Evolutionary conservation across 306 rosid species (phyloP).

Genomic region (Prunus mongolica): DNA sequence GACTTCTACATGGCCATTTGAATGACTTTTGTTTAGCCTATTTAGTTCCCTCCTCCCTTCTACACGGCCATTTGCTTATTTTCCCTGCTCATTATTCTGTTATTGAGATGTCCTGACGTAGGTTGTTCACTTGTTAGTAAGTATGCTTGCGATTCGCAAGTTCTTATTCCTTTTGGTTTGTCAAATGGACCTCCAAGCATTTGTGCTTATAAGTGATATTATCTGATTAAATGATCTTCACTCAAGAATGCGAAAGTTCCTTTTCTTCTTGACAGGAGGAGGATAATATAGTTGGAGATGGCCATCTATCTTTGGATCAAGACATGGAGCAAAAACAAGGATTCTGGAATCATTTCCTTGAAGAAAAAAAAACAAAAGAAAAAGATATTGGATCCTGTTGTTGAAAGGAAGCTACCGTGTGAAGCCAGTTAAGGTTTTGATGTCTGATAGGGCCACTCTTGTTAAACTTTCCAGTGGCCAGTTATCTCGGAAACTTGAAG

Average conservation of each 20-base stretch:
- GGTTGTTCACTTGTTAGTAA: background rate
- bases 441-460: background rate
- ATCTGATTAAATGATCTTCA: background rate
- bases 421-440: background rate
- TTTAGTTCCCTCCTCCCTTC: background rate
- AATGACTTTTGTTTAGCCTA: background rate
- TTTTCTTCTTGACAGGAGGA: background rate
- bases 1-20: background rate
- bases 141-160: background rate
- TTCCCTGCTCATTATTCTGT: background rate
- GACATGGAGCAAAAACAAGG: background rate
- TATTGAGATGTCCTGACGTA: background rate
- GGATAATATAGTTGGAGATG: background rate
- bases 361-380: background rate
- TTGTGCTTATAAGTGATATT: background rate
- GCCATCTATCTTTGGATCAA: background rate
- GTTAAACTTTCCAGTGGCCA: background rate
- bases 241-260: background rate
- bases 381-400: background rate
- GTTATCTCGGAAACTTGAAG: background rate
- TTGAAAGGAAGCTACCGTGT: background rate
- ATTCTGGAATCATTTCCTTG: background rate
- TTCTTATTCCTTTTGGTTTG: too few relatives aligned
- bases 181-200: background rate
- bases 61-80: background rate